Conservation (phyloP, 257 asterid genomes). For the Lycium barbarum region DNA sequence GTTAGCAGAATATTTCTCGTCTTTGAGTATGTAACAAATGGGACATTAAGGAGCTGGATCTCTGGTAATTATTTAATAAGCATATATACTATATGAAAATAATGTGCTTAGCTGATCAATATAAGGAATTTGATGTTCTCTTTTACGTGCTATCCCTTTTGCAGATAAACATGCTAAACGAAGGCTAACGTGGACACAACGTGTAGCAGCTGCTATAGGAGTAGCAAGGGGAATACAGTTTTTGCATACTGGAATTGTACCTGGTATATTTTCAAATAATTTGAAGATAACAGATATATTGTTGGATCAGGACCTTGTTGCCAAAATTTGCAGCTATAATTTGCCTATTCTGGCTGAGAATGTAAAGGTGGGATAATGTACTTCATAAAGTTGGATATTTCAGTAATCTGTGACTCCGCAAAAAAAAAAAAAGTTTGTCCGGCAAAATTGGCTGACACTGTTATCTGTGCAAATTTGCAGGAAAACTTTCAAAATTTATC, state of each 20-base stretch:
- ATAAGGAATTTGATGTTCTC: not conserved
- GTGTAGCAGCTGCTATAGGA: slow-evolving; percentile 81
- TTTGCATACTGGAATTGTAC: slow-evolving; percentile 82
- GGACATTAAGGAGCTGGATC: slow-evolving; percentile 83
- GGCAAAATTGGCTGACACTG: not conserved
- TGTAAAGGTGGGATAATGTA: slow-evolving; percentile 49
- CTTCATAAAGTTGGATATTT: not conserved
- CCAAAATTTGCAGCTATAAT: slow-evolving; percentile 78
- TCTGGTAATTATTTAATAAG: slow-evolving; percentile 58
- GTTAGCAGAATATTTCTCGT: slow-evolving; percentile 77
- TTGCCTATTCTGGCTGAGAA: slow-evolving; percentile 70
- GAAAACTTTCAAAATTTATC: slow-evolving; percentile 42
- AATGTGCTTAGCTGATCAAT: not conserved
- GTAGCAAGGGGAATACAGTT: slow-evolving; percentile 95
- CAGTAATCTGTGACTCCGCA: not conserved
- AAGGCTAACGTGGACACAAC: slow-evolving; percentile 78
- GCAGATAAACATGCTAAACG: slow-evolving; percentile 59
- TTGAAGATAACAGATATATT: slow-evolving; percentile 72
- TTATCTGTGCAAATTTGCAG: slow-evolving; percentile 47
- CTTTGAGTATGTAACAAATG: slow-evolving; percentile 80
- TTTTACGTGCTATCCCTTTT: not conserved
- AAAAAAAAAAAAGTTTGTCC: not conserved
- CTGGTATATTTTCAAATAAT: slow-evolving; percentile 67
- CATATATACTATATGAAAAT: not conserved
- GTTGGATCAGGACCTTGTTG: slow-evolving; percentile 74